Evolutionary conservation across 1,284 basidiomycete species (phyloP), one percentile per base, ranked within the genome.

Genomic region (Ustilago curta): DNA sequence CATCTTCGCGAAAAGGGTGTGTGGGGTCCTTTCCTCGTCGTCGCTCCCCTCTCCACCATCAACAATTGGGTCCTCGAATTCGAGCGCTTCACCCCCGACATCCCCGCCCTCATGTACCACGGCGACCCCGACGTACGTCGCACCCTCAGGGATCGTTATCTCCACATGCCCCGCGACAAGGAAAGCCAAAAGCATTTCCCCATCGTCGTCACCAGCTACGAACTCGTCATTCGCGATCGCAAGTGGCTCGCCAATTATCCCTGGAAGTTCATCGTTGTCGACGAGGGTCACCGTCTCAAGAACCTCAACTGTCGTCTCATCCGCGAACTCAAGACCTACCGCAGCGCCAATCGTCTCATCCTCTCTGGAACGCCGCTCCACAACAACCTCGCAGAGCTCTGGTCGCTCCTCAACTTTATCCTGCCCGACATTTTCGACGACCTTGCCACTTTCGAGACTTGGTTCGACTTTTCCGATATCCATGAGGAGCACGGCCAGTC

Each of bases 331-430:
- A 97, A 96, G 87, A 90, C 90, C 78, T 95, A 95, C 82, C 87
- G 88, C 8, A 92, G 91, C 66, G 93, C 92, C 1, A 93, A 94
- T 53, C 88, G 95, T 56, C 91, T 97, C 89, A 92, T 98, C 59
- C 86, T 98, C 59, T 97, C 95, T 0, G 95, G 95, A 23, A 97
- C 95, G 8, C 95, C 94, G 2, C 86, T 98, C 35, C 95, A 94
- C 92, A 98, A 99, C 86, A 97, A 97, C 82, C 88, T 99, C 3
- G 88, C 91, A 11, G 95, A 99, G 84, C 88, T 99, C 3, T 98
- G 95, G 95, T 92, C 93, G 1, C 87, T 98, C 8, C 90, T 99
- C 45, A 97, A 97, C 84, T 99, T 97, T 39, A 81, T 84, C 44
- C 39, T 82, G 21, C 80, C 82, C 21, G 81, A 85, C 78, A 91